Evolutionary conservation across 345 rosid species (phyloP).

Genomic region (Moringa oleifera): DNA sequence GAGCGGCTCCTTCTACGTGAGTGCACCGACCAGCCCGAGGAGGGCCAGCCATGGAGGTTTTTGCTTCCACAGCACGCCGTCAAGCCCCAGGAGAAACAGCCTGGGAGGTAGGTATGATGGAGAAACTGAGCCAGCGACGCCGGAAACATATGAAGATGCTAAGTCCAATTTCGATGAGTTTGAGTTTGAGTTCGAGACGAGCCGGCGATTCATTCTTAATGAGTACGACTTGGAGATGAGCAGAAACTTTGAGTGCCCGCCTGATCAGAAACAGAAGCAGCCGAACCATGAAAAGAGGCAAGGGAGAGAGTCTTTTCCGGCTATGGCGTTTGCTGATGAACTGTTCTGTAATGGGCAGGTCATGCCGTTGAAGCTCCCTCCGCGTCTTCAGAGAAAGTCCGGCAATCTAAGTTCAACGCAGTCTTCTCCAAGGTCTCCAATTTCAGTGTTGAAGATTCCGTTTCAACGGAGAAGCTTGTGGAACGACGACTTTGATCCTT

Average conservation of each 20-base stretch:
- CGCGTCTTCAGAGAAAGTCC: constrained; percentile 14
- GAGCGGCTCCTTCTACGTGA: constrained; percentile 11
- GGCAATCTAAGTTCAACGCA: constrained; percentile 3
- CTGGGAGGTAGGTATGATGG: background rate
- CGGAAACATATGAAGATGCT: constrained; percentile 6
- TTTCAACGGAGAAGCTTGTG: constrained; percentile 31
- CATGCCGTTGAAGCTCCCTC: constrained; percentile 45
- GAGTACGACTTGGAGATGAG: background rate
- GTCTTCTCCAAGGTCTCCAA: constrained; percentile 18
- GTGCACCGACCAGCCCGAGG: constrained; percentile 30
- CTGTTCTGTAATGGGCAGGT: constrained; percentile 42
- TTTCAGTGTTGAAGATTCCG: constrained; percentile 13
- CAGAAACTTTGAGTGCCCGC: background rate
- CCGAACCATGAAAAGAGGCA: background rate
- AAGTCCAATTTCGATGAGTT: constrained; percentile 20
- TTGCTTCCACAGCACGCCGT: constrained; percentile 25
- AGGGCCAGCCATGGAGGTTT: constrained; percentile 6
- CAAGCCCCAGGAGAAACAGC: constrained; percentile 17
- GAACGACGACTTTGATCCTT: constrained; percentile 58
- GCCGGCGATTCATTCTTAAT: constrained; percentile 15
- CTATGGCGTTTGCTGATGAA: constrained; percentile 58
- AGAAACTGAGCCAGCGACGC: constrained; percentile 10
- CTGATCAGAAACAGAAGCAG: background rate
- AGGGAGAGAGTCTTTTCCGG: constrained; percentile 21
- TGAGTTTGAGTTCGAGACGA: constrained; percentile 34